These are phyloP conservation scores for Silene conica DNA, from an alignment of 148 eudicot genomes.

Conservation along the genomic window DNA sequence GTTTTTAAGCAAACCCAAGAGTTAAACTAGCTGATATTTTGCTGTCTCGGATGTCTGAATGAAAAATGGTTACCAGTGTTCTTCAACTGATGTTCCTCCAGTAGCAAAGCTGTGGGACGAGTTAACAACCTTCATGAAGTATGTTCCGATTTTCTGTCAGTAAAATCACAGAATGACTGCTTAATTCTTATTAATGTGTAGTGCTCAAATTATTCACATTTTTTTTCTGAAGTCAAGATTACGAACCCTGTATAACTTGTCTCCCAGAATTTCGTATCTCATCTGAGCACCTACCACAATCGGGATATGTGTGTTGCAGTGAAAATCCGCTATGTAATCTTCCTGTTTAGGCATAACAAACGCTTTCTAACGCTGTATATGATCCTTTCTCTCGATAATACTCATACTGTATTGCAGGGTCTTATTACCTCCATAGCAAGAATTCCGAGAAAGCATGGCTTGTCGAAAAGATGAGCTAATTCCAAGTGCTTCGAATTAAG, in stretches of 20 bases:
- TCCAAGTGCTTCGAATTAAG: slow-evolving; percentile 63
- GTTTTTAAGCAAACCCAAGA: too few relatives aligned
- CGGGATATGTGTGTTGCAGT: slow-evolving; percentile 87
- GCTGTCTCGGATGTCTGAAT: background rate
- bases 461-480: slow-evolving; percentile 90
- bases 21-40: background rate
- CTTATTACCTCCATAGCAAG: slow-evolving; percentile 68
- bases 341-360: slow-evolving; percentile 32
- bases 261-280: slow-evolving; percentile 88
- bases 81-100: slow-evolving; percentile 79
- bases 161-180: background rate
- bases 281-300: slow-evolving; percentile 79
- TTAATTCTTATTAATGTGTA: background rate
- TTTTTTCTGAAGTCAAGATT: background rate
- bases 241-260: slow-evolving; percentile 67
- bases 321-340: slow-evolving; percentile 66
- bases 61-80: slow-evolving; percentile 52
- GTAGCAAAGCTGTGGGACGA: slow-evolving; percentile 80
- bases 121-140: slow-evolving; percentile 75
- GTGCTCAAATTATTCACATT: background rate
- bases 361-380: background rate
- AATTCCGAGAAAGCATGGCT: slow-evolving; percentile 87
- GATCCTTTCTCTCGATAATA: background rate
- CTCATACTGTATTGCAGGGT: background rate
- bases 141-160: slow-evolving; percentile 66